Conservation (phyloP, 2,329 filamentous ascomycete genomes). For the Pyrenophora tritici-repentis region DNA sequence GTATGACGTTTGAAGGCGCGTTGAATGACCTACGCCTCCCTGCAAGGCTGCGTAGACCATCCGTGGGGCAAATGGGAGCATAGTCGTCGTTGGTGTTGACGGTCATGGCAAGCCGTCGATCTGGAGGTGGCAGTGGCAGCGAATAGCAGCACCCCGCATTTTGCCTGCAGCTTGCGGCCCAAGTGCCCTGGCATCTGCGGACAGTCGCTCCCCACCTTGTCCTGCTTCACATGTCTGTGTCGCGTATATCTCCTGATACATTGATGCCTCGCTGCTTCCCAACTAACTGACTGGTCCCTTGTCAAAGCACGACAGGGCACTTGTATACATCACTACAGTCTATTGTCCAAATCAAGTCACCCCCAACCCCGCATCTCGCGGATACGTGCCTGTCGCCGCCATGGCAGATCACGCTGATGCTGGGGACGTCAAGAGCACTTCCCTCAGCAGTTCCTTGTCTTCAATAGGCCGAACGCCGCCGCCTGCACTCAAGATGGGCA, state of each 20-base stretch:
- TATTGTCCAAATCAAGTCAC: slow-evolving; percentile 5
- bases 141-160: slow-evolving; percentile 28
- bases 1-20: slow-evolving; percentile 23
- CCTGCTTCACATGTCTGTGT: slow-evolving; percentile 11
- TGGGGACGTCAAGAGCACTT: slow-evolving; percentile 26
- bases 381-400: slow-evolving; percentile 17
- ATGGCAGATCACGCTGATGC: slow-evolving; percentile 37
- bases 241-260: neutral
- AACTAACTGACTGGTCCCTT: neutral
- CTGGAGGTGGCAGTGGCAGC: slow-evolving; percentile 18
- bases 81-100: slow-evolving; percentile 5
- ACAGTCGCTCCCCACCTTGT: slow-evolving; percentile 25
- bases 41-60: slow-evolving; percentile 14
- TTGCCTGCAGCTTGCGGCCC: slow-evolving; percentile 23
- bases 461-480: slow-evolving; percentile 32
- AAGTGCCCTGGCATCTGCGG: slow-evolving; percentile 18
- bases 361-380: slow-evolving; percentile 25
- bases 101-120: slow-evolving; percentile 2
- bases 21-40: slow-evolving; percentile 16
- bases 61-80: too few species aligned
- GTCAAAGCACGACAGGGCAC: neutral
- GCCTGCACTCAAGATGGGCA: slow-evolving; percentile 32
- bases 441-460: slow-evolving; percentile 32
- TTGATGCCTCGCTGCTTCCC: neutral
- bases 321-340: neutral